Evolutionary conservation across 495 filamentous ascomycete species (phyloP).

Genomic region (Aspergillus affinis): DNA sequence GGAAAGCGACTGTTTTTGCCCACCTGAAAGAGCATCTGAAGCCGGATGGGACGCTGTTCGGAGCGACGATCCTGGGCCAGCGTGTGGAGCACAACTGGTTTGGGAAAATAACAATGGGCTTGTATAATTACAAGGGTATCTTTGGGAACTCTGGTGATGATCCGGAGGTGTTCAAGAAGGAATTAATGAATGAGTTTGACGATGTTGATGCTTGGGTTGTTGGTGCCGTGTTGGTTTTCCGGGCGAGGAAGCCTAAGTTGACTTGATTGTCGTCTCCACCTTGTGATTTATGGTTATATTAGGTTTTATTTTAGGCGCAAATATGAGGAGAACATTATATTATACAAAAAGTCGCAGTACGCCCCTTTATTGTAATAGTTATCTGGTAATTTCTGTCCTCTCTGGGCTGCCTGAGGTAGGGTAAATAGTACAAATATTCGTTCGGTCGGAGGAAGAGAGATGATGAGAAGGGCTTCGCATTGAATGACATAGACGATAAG

Average conservation of each 20-base stretch:
- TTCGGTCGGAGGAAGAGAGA: no score
- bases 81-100: slow-evolving; percentile 1
- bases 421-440: no score
- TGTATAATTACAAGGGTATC: neutral
- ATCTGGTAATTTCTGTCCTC: no score
- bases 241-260: slow-evolving; percentile 3
- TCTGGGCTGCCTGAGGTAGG: no score
- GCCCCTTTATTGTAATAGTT: no score
- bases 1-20: neutral
- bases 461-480: no score
- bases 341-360: no score
- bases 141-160: neutral
- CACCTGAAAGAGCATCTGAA: slow-evolving; percentile 8
- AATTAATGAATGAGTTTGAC: slow-evolving; percentile 1
- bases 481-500: no score
- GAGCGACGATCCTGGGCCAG: slow-evolving; percentile 4
- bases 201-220: slow-evolving; percentile 6
- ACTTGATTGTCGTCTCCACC: neutral
- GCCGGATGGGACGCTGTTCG: slow-evolving; percentile 4
- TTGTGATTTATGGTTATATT: no score
- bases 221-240: slow-evolving; percentile 7
- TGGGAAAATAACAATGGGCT: neutral
- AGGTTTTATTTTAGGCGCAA: no score
- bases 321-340: no score
- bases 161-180: slow-evolving; percentile 2